Percentiles rank a stretch among this genome's conserved stretches.
These are phyloP conservation scores for Allomyces macrogynus DNA, from an alignment of 192 early-diverging fungal genomes.

Conservation along the genomic window DNA sequence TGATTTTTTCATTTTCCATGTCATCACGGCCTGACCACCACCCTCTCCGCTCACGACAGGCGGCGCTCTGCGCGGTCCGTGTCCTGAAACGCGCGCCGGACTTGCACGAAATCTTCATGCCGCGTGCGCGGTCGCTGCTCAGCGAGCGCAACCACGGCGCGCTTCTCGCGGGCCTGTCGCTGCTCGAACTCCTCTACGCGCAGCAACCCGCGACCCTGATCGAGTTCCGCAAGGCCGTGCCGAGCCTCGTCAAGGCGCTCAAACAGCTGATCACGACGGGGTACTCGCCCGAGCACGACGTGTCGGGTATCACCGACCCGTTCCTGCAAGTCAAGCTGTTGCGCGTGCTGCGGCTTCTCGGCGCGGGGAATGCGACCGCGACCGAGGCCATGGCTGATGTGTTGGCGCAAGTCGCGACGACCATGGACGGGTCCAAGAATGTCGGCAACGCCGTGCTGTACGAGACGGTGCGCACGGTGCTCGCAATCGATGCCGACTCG, in stretches of 20 bases:
- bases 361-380: slow-evolving; percentile 53
- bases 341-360: slow-evolving; percentile 68
- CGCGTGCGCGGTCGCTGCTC: slow-evolving; percentile 47
- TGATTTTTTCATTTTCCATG: too few species aligned
- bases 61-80: slow-evolving; percentile 81
- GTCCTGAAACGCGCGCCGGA: slow-evolving; percentile 86
- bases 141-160: slow-evolving; percentile 92
- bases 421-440: slow-evolving; percentile 83
- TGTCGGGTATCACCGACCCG: slow-evolving; percentile 85
- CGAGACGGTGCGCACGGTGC: slow-evolving; percentile 88
- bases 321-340: slow-evolving; percentile 91
- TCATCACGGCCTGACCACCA: too few species aligned
- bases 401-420: slow-evolving; percentile 88
- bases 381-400: slow-evolving; percentile 92
- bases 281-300: slow-evolving; percentile 87
- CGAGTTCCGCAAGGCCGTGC: slow-evolving; percentile 56
- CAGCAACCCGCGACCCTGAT: slow-evolving; percentile 41
- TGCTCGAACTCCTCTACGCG: slow-evolving; percentile 75
- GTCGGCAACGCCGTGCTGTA: slow-evolving; percentile 95
- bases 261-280: slow-evolving; percentile 70
- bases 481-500: slow-evolving; percentile 79
- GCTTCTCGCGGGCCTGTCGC: slow-evolving; percentile 66
- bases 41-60: slow-evolving; percentile 18
- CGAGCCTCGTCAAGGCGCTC: slow-evolving; percentile 65
- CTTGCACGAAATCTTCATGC: slow-evolving; percentile 65